Evolutionary conservation across 805 yeast genomes (phyloP).

Genomic region (Saccharomycopsis selenospora): DNA sequence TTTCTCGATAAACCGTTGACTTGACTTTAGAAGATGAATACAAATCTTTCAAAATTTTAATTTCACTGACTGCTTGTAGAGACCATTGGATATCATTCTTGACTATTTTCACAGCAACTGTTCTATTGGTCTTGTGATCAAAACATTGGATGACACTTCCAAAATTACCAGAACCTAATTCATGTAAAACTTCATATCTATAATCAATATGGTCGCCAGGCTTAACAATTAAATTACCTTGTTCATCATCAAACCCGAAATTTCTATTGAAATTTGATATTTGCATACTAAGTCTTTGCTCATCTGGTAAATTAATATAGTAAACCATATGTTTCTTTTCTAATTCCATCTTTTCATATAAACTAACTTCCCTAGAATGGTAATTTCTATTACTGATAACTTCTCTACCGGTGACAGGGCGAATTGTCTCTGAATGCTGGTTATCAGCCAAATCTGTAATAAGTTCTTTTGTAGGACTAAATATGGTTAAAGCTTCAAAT

Average conservation of each 20-base stretch:
- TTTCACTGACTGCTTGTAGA: slow-evolving; percentile 71
- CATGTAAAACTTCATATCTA: slow-evolving; percentile 53
- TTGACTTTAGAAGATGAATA: slow-evolving; percentile 23
- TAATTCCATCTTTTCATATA: slow-evolving; percentile 16
- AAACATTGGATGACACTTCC: slow-evolving; percentile 66
- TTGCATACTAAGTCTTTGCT: slow-evolving; percentile 6
- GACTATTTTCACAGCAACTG: slow-evolving; percentile 72
- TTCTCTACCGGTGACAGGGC: neutral
- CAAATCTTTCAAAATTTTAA: slow-evolving; percentile 53
- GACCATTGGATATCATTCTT: slow-evolving; percentile 69
- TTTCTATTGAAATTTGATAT: slow-evolving; percentile 36
- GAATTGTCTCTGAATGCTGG: neutral
- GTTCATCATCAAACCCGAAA: slow-evolving; percentile 66
- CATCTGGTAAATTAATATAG: slow-evolving; percentile 10
- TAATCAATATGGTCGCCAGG: slow-evolving; percentile 69
- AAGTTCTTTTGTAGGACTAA: slow-evolving; percentile 20
- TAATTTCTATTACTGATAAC: neutral
- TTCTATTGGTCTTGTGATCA: slow-evolving; percentile 53
- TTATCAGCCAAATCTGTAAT: neutral
- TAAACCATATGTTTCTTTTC: slow-evolving; percentile 11
- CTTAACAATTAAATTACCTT: slow-evolving; percentile 51
- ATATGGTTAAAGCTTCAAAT: slow-evolving; percentile 10
- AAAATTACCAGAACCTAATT: slow-evolving; percentile 74
- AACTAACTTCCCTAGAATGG: slow-evolving; percentile 12
- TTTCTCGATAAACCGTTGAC: slow-evolving; percentile 26